Conservation (phyloP, 306 rosid genomes). For the Canavalia gladiata region DNA sequence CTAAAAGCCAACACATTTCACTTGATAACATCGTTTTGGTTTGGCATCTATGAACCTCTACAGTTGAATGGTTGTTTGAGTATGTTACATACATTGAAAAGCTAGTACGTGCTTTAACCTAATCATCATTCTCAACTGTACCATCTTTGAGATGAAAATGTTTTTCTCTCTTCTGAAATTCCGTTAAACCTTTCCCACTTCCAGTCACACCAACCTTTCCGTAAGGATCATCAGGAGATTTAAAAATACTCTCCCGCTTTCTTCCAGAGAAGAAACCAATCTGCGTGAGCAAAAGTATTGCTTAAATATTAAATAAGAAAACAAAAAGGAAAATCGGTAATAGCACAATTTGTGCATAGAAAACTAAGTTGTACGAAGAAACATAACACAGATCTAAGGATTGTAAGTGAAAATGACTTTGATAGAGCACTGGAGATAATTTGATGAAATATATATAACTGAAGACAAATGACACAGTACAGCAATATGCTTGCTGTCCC, state of each 20-base stretch:
- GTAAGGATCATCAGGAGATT: constrained; percentile 93
- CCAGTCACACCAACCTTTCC: constrained; percentile 99
- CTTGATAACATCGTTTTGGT: constrained; percentile 16
- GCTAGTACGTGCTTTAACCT: constrained; percentile 45
- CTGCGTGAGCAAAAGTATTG: constrained; percentile 49
- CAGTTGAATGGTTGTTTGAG: constrained; percentile 39
- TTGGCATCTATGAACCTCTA: constrained; percentile 35
- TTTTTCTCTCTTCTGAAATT: constrained; percentile 92
- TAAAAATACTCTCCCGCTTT: constrained; percentile 96
- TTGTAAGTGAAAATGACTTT: neutral
- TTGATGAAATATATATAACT: no score
- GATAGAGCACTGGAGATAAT: no score
- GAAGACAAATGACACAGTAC: no score
- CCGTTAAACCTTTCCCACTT: constrained; percentile 98
- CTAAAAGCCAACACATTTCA: constrained; percentile 36
- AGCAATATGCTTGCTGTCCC: no score
- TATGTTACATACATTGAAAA: constrained; percentile 47
- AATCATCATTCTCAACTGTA: constrained; percentile 76
- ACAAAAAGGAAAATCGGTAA: neutral
- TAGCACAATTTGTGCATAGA: neutral
- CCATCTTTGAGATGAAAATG: constrained; percentile 98
- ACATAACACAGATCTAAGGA: neutral
- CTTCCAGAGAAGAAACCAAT: constrained; percentile 93
- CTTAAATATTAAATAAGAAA: constrained; percentile 16
- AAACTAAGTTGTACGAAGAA: neutral